Evolutionary conservation across 495 filamentous ascomycete genomes (phyloP), one percentile per base, ranked within the genome.

Genomic region (Melanomma pulvis-pyrius): DNA sequence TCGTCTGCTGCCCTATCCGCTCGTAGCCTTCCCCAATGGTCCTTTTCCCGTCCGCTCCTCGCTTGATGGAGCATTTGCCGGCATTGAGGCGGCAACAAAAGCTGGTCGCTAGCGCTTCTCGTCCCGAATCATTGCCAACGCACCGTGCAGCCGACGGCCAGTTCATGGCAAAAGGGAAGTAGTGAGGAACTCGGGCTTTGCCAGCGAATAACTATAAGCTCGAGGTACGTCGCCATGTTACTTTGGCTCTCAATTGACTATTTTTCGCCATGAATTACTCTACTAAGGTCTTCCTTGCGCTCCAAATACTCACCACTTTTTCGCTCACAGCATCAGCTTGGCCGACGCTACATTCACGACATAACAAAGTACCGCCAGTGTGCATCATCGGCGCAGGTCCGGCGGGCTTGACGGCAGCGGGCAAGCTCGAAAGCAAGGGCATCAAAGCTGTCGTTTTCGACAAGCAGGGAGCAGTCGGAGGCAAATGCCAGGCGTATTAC

Each of bases 401-500:
- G 12, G 32, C 69, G 8, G 69, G 69, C 11, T 44, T 72, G 56
- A 68, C 61, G 22, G 64, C 69, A 17, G 69, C 69, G 52, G 62
- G 50, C 61, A 57, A 34, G 41, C 69, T 72, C 34, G 59, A 72
- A 56, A 49, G 12, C n/a, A 72, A 72, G 34, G 69, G 69, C 15
- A 30, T 60, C 24, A 52, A 62, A 32, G 51, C 69, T 17, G 61
- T 72, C 4, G 51, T 72, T 29, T 72, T 72, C 52, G 69, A 72
- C 8, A 72, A 68, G 56, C 69, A 72, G 39, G 8, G 47, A 36
- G 65, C 64, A 19, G 22, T 72, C 7, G 69, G 69, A 44, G 69
- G 69, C n/a, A 72, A 72, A 60, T 72, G 69, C 29, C 69, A 72
- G 60, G 24, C 64, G 2, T 68, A 68, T 52, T 72, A 72, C 57